Evolutionary conservation across 2,329 filamentous ascomycete genomes (phyloP).

Genomic region (Exophiala mesophila): DNA sequence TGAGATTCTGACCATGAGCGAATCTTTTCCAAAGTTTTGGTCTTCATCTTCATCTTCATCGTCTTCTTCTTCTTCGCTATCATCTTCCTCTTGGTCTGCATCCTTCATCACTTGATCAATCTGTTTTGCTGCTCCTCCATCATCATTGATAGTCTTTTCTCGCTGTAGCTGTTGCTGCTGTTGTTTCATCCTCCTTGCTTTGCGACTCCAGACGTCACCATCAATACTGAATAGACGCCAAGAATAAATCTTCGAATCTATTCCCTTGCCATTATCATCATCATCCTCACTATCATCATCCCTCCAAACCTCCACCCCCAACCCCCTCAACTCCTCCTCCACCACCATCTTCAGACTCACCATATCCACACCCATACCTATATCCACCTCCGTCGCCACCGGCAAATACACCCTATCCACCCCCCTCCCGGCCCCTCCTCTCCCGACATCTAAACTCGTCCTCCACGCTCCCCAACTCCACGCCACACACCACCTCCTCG

Average conservation of each 20-base stretch:
- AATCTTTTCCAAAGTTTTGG: no score
- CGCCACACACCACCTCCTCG: slow-evolving; percentile 77
- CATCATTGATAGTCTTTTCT: no score
- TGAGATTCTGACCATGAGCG: no score
- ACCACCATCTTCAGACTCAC: slow-evolving; percentile 23
- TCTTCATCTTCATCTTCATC: slow-evolving; percentile 3
- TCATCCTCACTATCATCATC: slow-evolving; percentile 56
- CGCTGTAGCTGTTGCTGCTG: slow-evolving; percentile 20
- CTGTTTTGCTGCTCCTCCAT: slow-evolving; percentile 35
- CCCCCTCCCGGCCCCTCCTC: slow-evolving; percentile 28
- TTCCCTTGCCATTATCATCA: no score
- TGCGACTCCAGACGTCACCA: slow-evolving; percentile 74
- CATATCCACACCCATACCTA: slow-evolving; percentile 32
- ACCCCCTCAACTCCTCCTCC: slow-evolving; percentile 47
- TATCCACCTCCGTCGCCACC: slow-evolving; percentile 48
- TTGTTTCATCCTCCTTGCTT: slow-evolving; percentile 59
- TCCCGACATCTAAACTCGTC: slow-evolving; percentile 51
- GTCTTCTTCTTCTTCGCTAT: slow-evolving; percentile 9
- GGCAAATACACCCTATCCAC: slow-evolving; percentile 50
- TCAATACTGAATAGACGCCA: slow-evolving; percentile 58
- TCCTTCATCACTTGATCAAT: slow-evolving; percentile 47
- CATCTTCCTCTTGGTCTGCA: slow-evolving; percentile 23
- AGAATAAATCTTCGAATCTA: slow-evolving; percentile 22
- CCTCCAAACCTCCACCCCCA: slow-evolving; percentile 55
- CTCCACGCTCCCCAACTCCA: slow-evolving; percentile 75